Base-by-base conservation (phyloP, 495 filamentous ascomycete genomes). In the Aspergillus panamensis region DNA sequence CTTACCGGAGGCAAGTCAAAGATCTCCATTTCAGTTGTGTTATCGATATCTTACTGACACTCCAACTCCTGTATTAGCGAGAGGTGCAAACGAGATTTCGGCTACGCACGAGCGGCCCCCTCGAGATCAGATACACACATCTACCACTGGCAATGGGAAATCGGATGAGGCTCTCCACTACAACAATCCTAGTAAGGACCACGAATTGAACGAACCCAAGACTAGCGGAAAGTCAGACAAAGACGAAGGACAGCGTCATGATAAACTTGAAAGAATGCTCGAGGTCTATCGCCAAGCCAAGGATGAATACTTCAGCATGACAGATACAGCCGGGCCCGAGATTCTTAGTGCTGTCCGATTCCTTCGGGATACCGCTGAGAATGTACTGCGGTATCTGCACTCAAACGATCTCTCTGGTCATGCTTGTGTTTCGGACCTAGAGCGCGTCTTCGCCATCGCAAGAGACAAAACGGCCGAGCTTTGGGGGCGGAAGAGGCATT, bases 291-390 rank as follows among this genome's bases (percentile, higher is more conserved):
- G 68, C 14, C 52, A 57, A 29, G 77, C 78, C 17, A 74, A 71
- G 32, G 60, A 68, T 3, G 71, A 79, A 3, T 77, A 73, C 58
- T 70, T 71, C 52, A 51, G 49, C 6, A 62, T 61, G 3, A 54
- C 48, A 6, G 45, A 64, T 3, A 55, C 20, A 32, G 62, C 69
- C 13, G 62, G 64, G n/a, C 14, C 62, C 1, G 59, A 63, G 3
- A 52, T 50, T 19, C 68, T 69, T 20, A 65, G 53, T 31, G 67
- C 66, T 9, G 73, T 75, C n/a, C 70, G 72, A 8, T 81, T 79
- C 48, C 71, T 81, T 17, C 77, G 77, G 3, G 78, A 81, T 58
- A 79, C 75, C 8, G 73, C 74, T 3, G 78, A 80, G 52, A 80
- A 80, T 56, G 62, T 70, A 0, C 57, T 78, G 10, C 64, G 53